Evolutionary conservation across 257 asterid genomes (phyloP).

Genomic region (Fraxinus quadrangulata): DNA sequence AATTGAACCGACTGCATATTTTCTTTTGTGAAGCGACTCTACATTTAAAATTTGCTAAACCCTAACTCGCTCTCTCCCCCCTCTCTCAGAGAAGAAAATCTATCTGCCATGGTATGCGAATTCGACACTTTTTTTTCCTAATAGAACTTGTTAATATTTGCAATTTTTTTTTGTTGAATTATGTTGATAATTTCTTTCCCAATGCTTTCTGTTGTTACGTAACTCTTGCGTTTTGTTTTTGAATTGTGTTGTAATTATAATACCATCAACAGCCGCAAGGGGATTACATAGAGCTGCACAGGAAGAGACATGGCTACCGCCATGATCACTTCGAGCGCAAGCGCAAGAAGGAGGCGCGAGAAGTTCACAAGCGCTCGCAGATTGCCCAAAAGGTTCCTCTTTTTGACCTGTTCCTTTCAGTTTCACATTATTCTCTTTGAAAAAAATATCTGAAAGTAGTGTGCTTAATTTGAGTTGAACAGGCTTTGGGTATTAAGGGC

Average conservation of each 20-base stretch:
- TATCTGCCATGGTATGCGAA: too few relatives aligned
- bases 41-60: too few relatives aligned
- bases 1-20: too few relatives aligned
- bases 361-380: slow-evolving; percentile 83
- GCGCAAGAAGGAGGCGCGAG: slow-evolving; percentile 97
- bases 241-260: background rate
- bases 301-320: slow-evolving; percentile 90
- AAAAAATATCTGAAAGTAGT: background rate
- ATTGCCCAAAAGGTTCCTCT: slow-evolving; percentile 61
- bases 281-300: slow-evolving; percentile 83
- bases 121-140: too few relatives aligned
- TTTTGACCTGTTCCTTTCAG: background rate
- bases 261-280: slow-evolving; percentile 83
- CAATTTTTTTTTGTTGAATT: too few relatives aligned
- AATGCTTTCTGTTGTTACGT: background rate
- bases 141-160: too few relatives aligned
- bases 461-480: slow-evolving; percentile 22
- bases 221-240: background rate
- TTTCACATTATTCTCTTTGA: background rate
- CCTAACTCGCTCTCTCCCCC: too few relatives aligned
- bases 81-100: too few relatives aligned
- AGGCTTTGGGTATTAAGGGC: slow-evolving; percentile 97
- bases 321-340: slow-evolving; percentile 86
- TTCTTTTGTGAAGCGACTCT: too few relatives aligned
- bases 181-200: background rate